Conservation (phyloP, 306 rosid species). For the Glycine soja region DNA sequence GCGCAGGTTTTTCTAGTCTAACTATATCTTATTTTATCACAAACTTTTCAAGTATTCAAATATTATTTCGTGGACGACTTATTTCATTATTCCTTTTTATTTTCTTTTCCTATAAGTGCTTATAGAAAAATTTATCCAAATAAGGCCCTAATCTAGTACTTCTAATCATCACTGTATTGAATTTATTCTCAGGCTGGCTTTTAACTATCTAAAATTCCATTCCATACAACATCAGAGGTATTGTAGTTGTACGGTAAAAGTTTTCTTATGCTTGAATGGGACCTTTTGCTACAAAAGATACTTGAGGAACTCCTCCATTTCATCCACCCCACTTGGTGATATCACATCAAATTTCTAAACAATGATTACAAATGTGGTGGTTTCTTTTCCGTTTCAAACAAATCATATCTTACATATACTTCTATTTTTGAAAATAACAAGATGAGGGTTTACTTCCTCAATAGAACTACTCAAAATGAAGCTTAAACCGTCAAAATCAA, state of each 20-base stretch:
- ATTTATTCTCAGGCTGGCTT: neutral
- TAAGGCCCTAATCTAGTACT: neutral
- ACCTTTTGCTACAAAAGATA: neutral
- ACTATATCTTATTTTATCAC: too few relatives aligned
- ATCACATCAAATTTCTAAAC: slow-evolving; percentile 30
- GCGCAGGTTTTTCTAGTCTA: too few relatives aligned
- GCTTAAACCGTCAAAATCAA: slow-evolving; percentile 29
- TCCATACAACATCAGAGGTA: neutral
- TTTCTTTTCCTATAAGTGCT: neutral
- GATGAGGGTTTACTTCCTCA: slow-evolving; percentile 30
- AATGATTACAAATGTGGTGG: neutral
- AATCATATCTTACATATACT: slow-evolving; percentile 35
- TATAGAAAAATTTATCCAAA: neutral
- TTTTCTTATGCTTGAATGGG: neutral
- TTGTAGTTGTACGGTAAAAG: neutral
- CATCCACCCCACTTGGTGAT: neutral
- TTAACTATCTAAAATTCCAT: neutral
- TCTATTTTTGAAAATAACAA: slow-evolving; percentile 38
- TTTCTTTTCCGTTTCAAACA: slow-evolving; percentile 3
- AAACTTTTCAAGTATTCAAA: too few relatives aligned
- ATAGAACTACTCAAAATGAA: slow-evolving; percentile 27
- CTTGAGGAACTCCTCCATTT: neutral
- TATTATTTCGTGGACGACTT: neutral
- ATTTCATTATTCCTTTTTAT: neutral
- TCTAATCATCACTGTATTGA: neutral